Base-by-base conservation (phyloP, 2,329 filamentous ascomycete species). In the Alternaria conjuncta region DNA sequence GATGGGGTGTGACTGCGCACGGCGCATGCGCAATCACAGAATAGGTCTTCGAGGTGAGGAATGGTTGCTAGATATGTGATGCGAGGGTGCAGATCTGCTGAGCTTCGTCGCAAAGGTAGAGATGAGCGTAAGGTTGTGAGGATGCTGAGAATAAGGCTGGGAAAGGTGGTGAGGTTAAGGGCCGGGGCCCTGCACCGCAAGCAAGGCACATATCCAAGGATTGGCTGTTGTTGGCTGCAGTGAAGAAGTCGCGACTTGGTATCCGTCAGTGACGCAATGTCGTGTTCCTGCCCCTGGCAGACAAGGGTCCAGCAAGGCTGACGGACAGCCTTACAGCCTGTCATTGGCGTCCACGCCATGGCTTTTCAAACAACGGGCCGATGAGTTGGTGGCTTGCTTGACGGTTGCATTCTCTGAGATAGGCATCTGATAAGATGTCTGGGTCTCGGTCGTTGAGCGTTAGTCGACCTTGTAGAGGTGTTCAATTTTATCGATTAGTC, bases 211-310 rank as follows among this genome's bases (percentile, higher is more conserved):
- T 66, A 49, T 60, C 57, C 55, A 58, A 32, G 36, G 43, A 46
- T 55, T 41, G 59, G 71, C 55, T 64, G 65, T 68, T 70, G 64
- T 64, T 61, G 60, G 66, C 50, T 57, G 65, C 55, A 61, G 60
- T 65, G 70, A 72, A 70, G 72, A 64, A 74, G 71, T 70, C 62
- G 65, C 67, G 64, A 61, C 65, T 67, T 71, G 70, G 51, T 66
- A 46, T 53, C 47, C 26, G 57, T 51, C 44, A 46, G 70, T 74
- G 71, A 74, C 71, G 72, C 70, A 71, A 73, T 65, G 60, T 55
- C 55, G 65, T 44, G 61, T 71, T 53, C 57, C 60, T 72, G 63
- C 64, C 66, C 46, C 62, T 65, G 61, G 62, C 45, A n/a, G 30
- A 54, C 61, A 64, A 68, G 69, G 69, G 62, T 54, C 49, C 49